Conservation (phyloP, 495 filamentous ascomycete species). For the Penicillium bialowiezense region DNA sequence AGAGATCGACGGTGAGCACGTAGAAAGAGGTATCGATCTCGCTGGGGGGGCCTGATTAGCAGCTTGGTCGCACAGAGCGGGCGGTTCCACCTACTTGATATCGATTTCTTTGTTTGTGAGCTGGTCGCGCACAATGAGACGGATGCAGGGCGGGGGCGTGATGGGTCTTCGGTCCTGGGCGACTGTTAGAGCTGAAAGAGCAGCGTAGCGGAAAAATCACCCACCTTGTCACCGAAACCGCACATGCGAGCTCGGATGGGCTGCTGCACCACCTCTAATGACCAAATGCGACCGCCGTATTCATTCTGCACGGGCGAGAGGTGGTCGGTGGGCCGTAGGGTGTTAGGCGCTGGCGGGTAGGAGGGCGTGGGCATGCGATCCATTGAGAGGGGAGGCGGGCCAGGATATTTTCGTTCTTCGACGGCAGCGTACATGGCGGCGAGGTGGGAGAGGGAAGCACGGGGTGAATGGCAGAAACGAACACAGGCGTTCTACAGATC, state of each 20-base stretch:
- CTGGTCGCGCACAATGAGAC: constrained; percentile 76
- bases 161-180: constrained; percentile 88
- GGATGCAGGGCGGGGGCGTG: constrained; percentile 90
- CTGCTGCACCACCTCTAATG: constrained; percentile 85
- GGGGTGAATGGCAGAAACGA: constrained; percentile 13
- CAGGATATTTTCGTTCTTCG: constrained; percentile 43
- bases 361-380: constrained; percentile 45
- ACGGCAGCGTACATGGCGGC: constrained; percentile 45
- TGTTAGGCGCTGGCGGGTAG: constrained; percentile 36
- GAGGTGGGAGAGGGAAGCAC: constrained; percentile 25
- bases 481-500: constrained; percentile 8
- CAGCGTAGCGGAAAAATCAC: constrained; percentile 11
- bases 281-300: constrained; percentile 53
- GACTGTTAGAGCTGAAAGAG: constrained; percentile 6
- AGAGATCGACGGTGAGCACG: constrained; percentile 90
- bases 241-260: constrained; percentile 96
- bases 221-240: constrained; percentile 96
- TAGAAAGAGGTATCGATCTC: constrained; percentile 85
- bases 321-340: constrained; percentile 35
- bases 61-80: not conserved
- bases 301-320: constrained; percentile 37
- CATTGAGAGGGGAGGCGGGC: constrained; percentile 45
- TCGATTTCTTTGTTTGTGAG: constrained; percentile 83
- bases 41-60: constrained; percentile 31
- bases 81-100: constrained; percentile 64